Percentiles rank a stretch among this genome's conserved stretches.
phyloP scores from a whole-genome alignment of 2,329 filamentous ascomycete species.

The Penicillium sp. region DNA sequence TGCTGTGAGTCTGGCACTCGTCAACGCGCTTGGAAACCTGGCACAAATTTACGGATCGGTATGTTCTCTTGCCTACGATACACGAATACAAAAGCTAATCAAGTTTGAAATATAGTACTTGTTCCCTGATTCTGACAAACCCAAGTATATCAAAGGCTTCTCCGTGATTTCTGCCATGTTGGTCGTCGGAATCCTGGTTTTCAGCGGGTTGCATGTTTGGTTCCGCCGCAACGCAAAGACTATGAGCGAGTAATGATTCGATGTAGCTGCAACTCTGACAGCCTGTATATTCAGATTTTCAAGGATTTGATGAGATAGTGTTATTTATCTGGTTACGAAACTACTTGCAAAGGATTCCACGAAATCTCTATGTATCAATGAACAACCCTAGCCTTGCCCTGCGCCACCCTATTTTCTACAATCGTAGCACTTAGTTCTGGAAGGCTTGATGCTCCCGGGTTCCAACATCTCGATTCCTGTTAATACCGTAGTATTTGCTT shows the following conservation, averaged over 20 bases:
- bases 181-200: slow-evolving; percentile 33
- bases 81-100: not conserved
- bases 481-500: no score
- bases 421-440: no score
- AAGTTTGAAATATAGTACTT: slow-evolving; percentile 42
- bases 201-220: slow-evolving; percentile 29
- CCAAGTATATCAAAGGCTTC: slow-evolving; percentile 53
- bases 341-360: no score
- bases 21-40: slow-evolving; percentile 58
- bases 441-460: no score
- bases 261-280: not conserved
- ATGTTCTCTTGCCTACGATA: not conserved
- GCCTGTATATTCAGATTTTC: no score
- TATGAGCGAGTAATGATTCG: not conserved
- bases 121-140: slow-evolving; percentile 52
- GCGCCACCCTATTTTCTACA: no score
- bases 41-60: slow-evolving; percentile 56
- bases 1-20: slow-evolving; percentile 55
- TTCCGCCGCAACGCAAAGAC: slow-evolving; percentile 17
- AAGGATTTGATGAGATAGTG: not conserved
- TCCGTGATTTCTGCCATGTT: slow-evolving; percentile 40
- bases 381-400: no score
- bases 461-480: no score
- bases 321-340: not conserved
- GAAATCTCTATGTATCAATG: no score